These are phyloP conservation scores for Xylogone sp. DNA, from an alignment of 2,329 filamentous ascomycete species.

Conservation along the genomic window DNA sequence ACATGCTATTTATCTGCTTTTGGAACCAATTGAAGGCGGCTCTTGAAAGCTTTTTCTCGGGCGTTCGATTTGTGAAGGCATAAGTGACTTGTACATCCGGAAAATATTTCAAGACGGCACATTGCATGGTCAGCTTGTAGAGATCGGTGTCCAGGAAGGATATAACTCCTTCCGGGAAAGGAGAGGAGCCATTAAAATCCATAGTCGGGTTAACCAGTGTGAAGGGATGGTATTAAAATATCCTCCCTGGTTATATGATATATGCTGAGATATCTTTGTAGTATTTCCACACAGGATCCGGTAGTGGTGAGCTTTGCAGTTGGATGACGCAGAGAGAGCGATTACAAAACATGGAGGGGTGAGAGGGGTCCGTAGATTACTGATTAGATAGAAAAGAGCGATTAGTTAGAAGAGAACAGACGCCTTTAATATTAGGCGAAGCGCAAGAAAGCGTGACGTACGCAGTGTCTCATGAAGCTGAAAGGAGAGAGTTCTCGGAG, in stretches of 20 bases:
- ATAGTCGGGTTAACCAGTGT: conserved; percentile 34
- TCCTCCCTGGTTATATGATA: too few relatives aligned
- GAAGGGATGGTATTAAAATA: too few relatives aligned
- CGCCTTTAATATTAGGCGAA: too few relatives aligned
- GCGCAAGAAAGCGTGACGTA: too few relatives aligned
- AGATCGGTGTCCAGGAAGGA: conserved; percentile 78
- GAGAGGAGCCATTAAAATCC: conserved; percentile 64
- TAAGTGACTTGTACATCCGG: conserved; percentile 80
- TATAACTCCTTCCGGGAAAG: conserved; percentile 71
- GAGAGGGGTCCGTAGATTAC: background rate
- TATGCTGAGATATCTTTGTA: too few relatives aligned
- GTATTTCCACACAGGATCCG: background rate
- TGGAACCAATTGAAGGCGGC: conserved; percentile 82
- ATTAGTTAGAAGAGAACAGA: background rate
- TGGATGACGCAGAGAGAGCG: background rate
- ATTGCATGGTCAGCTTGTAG: conserved; percentile 98
- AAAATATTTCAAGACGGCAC: conserved; percentile 89
- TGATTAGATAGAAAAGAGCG: background rate
- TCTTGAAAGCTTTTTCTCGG: conserved; percentile 84
- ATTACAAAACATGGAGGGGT: background rate
- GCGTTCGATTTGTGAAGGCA: conserved; percentile 91
- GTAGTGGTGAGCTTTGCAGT: background rate
- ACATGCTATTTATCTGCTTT: conserved; percentile 73
- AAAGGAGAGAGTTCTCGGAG: too few relatives aligned
- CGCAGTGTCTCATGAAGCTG: too few relatives aligned